These are phyloP conservation scores for Sporormia fimetaria DNA, from an alignment of 495 filamentous ascomycete species.

Conservation along the genomic window DNA sequence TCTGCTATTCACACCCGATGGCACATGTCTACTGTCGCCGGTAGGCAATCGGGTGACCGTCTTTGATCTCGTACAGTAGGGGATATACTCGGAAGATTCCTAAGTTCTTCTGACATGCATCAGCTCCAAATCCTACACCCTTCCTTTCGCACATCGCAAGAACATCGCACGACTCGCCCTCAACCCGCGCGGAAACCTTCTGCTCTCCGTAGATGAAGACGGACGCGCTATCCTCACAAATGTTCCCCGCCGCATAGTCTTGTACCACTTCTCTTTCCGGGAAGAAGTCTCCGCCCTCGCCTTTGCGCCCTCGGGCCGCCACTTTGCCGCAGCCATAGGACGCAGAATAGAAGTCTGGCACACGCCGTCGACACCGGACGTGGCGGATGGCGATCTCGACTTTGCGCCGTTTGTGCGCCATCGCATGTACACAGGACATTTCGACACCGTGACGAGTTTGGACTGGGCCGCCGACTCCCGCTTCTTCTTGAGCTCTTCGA, in stretches of 20 bases:
- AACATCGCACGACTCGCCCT: constrained; percentile 83
- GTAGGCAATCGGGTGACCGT: constrained; percentile 93
- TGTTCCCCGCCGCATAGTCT: constrained; percentile 66
- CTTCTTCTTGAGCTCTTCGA: constrained; percentile 83
- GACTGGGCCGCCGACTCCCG: constrained; percentile 92
- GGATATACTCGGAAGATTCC: constrained; percentile 7
- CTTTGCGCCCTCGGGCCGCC: constrained; percentile 81
- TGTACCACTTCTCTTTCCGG: constrained; percentile 92
- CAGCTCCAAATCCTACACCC: constrained; percentile 91
- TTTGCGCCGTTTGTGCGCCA: constrained; percentile 91
- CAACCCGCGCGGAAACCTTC: constrained; percentile 75
- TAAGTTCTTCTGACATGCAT: constrained; percentile 11
- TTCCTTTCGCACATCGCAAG: constrained; percentile 86
- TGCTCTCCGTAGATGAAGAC: constrained; percentile 89
- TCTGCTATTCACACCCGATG: constrained; percentile 92
- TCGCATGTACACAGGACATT: constrained; percentile 75
- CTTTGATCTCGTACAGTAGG: constrained; percentile 91
- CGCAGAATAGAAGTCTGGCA: constrained; percentile 89
- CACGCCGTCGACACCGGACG: constrained; percentile 75
- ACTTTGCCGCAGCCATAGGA: constrained; percentile 79
- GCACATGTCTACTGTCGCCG: constrained; percentile 87
- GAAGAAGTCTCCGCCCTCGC: constrained; percentile 68
- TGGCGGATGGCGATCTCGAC: constrained; percentile 70
- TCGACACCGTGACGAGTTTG: constrained; percentile 70
- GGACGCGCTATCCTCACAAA: constrained; percentile 87